These are phyloP conservation scores for Vachellia pachyceras DNA, from an alignment of 306 rosid genomes.

Conservation along the genomic window DNA sequence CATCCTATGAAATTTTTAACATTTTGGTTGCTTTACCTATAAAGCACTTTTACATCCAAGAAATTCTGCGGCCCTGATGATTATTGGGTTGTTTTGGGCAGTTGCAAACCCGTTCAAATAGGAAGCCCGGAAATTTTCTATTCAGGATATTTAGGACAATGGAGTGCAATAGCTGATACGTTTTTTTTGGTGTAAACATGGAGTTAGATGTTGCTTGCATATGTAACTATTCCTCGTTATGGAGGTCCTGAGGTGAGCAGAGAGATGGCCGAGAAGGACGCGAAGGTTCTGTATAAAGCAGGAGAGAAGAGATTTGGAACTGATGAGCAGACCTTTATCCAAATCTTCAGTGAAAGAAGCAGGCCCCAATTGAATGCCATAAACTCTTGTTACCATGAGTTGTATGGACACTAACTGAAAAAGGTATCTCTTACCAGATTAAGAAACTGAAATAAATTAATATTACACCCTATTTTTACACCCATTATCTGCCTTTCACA, in stretches of 20 bases:
- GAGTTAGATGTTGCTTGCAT: constrained; percentile 70
- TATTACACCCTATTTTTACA: neutral
- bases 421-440: constrained; percentile 54
- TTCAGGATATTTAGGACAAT: too few relatives aligned
- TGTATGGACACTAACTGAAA: constrained; percentile 59
- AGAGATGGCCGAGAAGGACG: constrained; percentile 48
- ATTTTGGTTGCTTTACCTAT: too few relatives aligned
- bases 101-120: too few relatives aligned
- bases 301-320: constrained; percentile 63
- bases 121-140: too few relatives aligned
- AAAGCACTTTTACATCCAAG: too few relatives aligned
- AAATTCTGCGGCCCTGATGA: too few relatives aligned
- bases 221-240: constrained; percentile 57
- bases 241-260: constrained; percentile 75
- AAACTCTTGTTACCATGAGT: constrained; percentile 49
- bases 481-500: neutral
- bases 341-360: constrained; percentile 66
- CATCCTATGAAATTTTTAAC: too few relatives aligned
- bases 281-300: constrained; percentile 50
- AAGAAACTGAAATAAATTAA: too few relatives aligned
- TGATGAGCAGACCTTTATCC: constrained; percentile 64
- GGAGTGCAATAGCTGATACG: too few relatives aligned
- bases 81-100: too few relatives aligned
- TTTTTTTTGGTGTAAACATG: neutral
- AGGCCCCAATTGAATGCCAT: constrained; percentile 68